Evolutionary conservation across 495 filamentous ascomycete species (phyloP), one percentile per base, ranked within the genome.

Genomic region (Bathelium albidoporum): DNA sequence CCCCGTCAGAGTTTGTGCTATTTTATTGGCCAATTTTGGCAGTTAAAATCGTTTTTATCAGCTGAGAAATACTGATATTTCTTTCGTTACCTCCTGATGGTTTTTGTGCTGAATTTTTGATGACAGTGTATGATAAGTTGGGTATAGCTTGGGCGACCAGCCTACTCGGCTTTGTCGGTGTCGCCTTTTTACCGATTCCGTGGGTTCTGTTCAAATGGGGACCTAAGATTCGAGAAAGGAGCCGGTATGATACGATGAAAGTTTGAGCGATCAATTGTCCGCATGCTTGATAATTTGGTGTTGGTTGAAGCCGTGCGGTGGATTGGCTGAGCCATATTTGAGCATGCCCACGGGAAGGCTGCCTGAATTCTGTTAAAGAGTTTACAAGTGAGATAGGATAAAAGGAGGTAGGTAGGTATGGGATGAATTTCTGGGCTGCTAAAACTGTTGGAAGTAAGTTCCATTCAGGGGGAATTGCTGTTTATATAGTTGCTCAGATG

Each of bases 61-160:
- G n/a, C n/a, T n/a, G n/a, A n/a, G n/a, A n/a, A n/a, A n/a, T n/a
- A n/a, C n/a, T n/a, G n/a, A n/a, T n/a, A n/a, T n/a, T n/a, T n/a
- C n/a, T n/a, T n/a, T n/a, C n/a, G n/a, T n/a, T n/a, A n/a, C n/a
- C n/a, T n/a, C n/a, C n/a, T n/a, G n/a, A n/a, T n/a, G n/a, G n/a
- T n/a, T n/a, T n/a, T 43, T 31, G 31, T 55, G 49, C 49, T 28
- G 49, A 55, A 10, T 12, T 20, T 16, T 0, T 5, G 12, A n/a
- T 0, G 20, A 55, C 36, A 73, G 68, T 80, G 76, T 78, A 79
- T 61, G 49, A 69, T 26, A 66, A 55, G 0, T 63, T 79, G 10
- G 76, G 74, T 12, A 73, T 71, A 41, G 73, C 65, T 5, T 80
- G 78, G 78, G 78, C 78, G 12, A 73, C 73, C 9, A 73, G 70